phyloP scores from a whole-genome alignment of 441 rosid species.

The Euphorbia corollata region DNA sequence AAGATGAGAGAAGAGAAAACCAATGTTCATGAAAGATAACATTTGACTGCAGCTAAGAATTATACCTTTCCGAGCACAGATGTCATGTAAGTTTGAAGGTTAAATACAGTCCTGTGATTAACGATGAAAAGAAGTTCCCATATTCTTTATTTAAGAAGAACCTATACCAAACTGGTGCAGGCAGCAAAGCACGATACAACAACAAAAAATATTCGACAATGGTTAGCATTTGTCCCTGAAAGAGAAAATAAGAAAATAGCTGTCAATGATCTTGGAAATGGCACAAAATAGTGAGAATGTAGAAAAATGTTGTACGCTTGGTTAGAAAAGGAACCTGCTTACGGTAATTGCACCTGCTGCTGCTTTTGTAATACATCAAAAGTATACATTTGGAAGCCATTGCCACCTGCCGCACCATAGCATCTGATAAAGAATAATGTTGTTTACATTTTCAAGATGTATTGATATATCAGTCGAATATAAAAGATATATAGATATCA shows the following conservation, averaged over 20 bases:
- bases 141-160: constrained; percentile 62
- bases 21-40: constrained; percentile 2
- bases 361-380: constrained; percentile 48
- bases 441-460: constrained; percentile 13
- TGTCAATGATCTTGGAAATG: constrained; percentile 5
- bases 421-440: constrained; percentile 34
- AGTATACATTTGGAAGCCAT: constrained; percentile 52
- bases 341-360: constrained; percentile 51
- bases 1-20: neutral
- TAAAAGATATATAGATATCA: neutral
- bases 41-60: neutral
- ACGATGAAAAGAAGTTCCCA: constrained; percentile 57
- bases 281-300: neutral
- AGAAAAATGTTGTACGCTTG: neutral
- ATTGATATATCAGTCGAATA: neutral
- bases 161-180: constrained; percentile 61
- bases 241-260: constrained; percentile 1
- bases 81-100: constrained; percentile 59
- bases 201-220: constrained; percentile 48
- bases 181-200: constrained; percentile 53
- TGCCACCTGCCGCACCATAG: constrained; percentile 49
- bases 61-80: constrained; percentile 55
- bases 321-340: constrained; percentile 34
- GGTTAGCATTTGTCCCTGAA: constrained; percentile 55
- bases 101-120: constrained; percentile 53